Base-by-base conservation (phyloP, 2,329 filamentous ascomycete genomes). In the Penicillium nordicum region DNA sequence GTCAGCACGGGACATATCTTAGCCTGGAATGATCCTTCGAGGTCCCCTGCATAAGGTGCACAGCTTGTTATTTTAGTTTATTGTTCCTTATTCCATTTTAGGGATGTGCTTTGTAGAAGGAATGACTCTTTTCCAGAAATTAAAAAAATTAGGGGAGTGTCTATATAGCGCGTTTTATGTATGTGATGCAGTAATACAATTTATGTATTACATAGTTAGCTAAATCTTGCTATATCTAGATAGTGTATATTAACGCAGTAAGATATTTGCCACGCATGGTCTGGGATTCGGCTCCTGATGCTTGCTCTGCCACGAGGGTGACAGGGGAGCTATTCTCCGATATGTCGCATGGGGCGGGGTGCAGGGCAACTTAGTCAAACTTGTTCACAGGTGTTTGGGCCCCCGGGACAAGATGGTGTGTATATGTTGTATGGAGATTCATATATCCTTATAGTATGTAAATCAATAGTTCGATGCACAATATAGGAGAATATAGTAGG, bases 91-190 rank as follows among this genome's bases (percentile, higher is more conserved):
- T 16, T 50, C n/a, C 8, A 38, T 55, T 55, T 50, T 29, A 16
- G 40, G 34, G 53, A 50, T 50, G 37, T 32, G 41, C 40, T 36
- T 40, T 48, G 52, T 41, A 53, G 48, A 53, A 58, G 48, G 41
- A 53, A 51, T 45, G 55, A 58, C 44, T 55, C 18, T 43, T 58
- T 60, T 60, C 56, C 40, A 53, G 56, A 58, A 58, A 44, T 34
- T 34, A 21, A 21, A 21, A 18, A 18, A 21, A 21, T 21, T 18
- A 50, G 32, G 49, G 18, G 44, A 40, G 21, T 47, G 51, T 43
- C 21, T 21, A 30, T 27, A 57, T 55, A 37, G 50, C 50, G 51
- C 37, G 55, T 58, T 60, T 60, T 53, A 58, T 32, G 42, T n/a
- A 58, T 32, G 42, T n/a, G 40, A 54, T 23, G 29, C 18, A 45